phyloP scores from a whole-genome alignment of 2,329 filamentous ascomycete genomes.

The Diaporthe vexans region DNA sequence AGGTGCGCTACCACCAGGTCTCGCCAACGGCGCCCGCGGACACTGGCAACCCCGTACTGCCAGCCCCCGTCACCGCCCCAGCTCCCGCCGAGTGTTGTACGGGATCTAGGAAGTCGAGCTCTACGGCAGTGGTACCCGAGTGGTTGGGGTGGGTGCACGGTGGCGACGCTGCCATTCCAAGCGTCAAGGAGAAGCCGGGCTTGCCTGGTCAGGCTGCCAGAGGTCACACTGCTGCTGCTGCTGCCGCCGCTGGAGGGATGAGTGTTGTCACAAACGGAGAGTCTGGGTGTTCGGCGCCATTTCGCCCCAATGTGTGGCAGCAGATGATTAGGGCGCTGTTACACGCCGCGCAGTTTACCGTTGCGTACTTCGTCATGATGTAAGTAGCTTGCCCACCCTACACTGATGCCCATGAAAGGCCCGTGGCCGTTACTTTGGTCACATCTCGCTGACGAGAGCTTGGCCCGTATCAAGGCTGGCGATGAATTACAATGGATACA shows the following conservation, averaged over 20 bases:
- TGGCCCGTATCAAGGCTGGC: constrained; percentile 52
- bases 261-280: constrained; percentile 7
- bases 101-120: constrained; percentile 17
- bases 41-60: neutral
- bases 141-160: neutral
- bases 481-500: constrained; percentile 78
- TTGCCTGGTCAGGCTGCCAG: neutral
- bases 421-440: neutral
- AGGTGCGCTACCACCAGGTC: constrained; percentile 45
- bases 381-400: constrained; percentile 44
- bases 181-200: constrained; percentile 2
- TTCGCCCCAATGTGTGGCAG: constrained; percentile 73
- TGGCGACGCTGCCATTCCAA: neutral
- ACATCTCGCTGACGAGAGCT: neutral
- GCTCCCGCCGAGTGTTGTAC: constrained; percentile 14
- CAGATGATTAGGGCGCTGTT: constrained; percentile 76
- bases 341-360: constrained; percentile 79
- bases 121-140: neutral
- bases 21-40: constrained; percentile 36
- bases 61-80: constrained; percentile 30
- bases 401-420: neutral
- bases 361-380: constrained; percentile 86
- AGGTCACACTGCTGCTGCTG: no score
- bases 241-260: neutral
- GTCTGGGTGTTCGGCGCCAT: constrained; percentile 40